phyloP scores from a whole-genome alignment of 805 yeast genomes.

The Candida orba region DNA sequence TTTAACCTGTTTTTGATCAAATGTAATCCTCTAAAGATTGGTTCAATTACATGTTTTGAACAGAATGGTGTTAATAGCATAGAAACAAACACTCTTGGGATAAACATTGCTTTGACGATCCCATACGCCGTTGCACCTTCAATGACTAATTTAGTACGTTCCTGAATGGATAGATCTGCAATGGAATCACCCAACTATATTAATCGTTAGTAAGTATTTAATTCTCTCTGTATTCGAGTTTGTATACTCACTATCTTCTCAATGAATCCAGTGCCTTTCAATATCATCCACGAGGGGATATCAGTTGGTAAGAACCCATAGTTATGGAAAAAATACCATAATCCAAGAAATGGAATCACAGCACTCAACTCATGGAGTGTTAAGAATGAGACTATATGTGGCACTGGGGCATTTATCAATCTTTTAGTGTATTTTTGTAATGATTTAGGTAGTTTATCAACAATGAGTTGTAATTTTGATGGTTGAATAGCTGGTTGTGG shows the following conservation, averaged over 20 bases:
- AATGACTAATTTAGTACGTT: slow-evolving; percentile 46
- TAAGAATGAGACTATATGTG: slow-evolving; percentile 57
- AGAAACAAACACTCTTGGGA: slow-evolving; percentile 45
- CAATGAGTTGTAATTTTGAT: slow-evolving; percentile 5
- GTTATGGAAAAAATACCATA: slow-evolving; percentile 62
- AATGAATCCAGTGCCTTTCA: slow-evolving; percentile 50
- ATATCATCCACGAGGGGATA: slow-evolving; percentile 53
- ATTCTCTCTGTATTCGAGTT: neutral
- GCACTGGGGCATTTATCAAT: slow-evolving; percentile 48
- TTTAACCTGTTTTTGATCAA: neutral
- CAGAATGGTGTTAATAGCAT: slow-evolving; percentile 50
- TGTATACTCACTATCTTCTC: slow-evolving; percentile 40
- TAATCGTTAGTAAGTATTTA: slow-evolving; percentile 14
- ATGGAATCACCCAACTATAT: slow-evolving; percentile 20
- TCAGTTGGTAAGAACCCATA: slow-evolving; percentile 46
- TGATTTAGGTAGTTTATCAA: slow-evolving; percentile 41
- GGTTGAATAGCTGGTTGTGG: neutral
- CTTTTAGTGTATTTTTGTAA: slow-evolving; percentile 43
- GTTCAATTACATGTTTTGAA: slow-evolving; percentile 44
- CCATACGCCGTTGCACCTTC: slow-evolving; percentile 77
- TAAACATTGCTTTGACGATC: slow-evolving; percentile 53
- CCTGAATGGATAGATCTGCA: slow-evolving; percentile 33
- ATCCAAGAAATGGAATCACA: slow-evolving; percentile 55
- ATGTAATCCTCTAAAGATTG: slow-evolving; percentile 24
- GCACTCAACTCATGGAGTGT: slow-evolving; percentile 73